These are phyloP conservation scores for Chamaenerion angustifolium DNA, from an alignment of 345 rosid species.

Conservation along the genomic window DNA sequence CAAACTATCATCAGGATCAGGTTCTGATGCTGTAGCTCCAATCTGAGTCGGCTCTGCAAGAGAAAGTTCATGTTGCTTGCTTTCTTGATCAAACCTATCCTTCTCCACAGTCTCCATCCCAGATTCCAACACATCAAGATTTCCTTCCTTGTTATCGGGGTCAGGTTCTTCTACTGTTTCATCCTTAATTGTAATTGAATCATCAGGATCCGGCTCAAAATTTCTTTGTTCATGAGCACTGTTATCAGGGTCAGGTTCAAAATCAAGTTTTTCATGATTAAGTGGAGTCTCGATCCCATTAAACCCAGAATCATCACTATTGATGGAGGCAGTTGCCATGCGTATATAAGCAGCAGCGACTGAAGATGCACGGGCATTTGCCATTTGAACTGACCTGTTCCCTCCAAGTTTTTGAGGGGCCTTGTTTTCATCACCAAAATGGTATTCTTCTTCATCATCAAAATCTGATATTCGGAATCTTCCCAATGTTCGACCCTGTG, in stretches of 20 bases:
- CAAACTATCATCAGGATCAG: constrained; percentile 21
- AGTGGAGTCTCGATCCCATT: neutral
- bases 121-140: constrained; percentile 7
- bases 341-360: constrained; percentile 84
- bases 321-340: constrained; percentile 19
- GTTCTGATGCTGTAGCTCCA: no score
- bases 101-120: constrained; percentile 10
- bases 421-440: constrained; percentile 15
- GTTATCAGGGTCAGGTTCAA: constrained; percentile 11
- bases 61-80: constrained; percentile 4
- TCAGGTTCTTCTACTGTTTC: constrained; percentile 37
- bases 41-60: constrained; percentile 11
- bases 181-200: constrained; percentile 8
- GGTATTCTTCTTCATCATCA: constrained; percentile 26
- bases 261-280: constrained; percentile 4
- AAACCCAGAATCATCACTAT: constrained; percentile 38
- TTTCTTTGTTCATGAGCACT: constrained; percentile 14
- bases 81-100: constrained; percentile 6
- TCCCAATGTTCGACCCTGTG: constrained; percentile 52
- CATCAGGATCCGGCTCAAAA: constrained; percentile 41
- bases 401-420: constrained; percentile 64
- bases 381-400: constrained; percentile 27
- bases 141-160: constrained; percentile 35
- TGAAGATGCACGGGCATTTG: constrained; percentile 61
- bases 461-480: constrained; percentile 16